Evolutionary conservation across 805 yeast species (phyloP), one percentile per base, ranked within the genome.

Genomic region (Schwanniomyces yamadae): DNA sequence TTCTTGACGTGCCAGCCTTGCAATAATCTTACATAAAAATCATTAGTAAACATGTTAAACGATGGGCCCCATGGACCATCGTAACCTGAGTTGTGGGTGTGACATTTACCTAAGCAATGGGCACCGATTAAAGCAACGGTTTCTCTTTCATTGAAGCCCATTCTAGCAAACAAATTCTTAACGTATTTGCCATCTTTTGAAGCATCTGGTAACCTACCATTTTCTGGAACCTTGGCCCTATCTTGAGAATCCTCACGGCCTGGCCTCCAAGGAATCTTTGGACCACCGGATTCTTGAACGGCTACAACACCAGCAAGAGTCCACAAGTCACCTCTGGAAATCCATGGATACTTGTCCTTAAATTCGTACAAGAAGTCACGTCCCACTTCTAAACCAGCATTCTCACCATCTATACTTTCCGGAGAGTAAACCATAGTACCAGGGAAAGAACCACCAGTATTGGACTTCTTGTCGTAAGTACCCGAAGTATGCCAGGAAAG

Each of bases 221-320:
- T 81, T 13, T 76, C 77, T 22, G 89, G 85, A 11, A 72, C 72
- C 27, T 76, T 72, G 13, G 50, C 43, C 12, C 63, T 52, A 40
- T 72, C 80, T 2, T 57, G 60, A 40, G 72, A 61, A 55, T 86
- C 88, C 6, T 73, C 66, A 59, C 95, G 71, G 27, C 95, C 96
- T 6, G 93, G 82, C 60, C 79, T 80, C 96, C 96, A 88, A 13
- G 75, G 71, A 38, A 86, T 67, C 47, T 77, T 72, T 23, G 95
- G 95, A 5, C 95, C 95, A 17, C 84, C 84, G 63, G 83, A 64
- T 52, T 75, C 85, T 62, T 87, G 91, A 36, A 87, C 63, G 1
- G 91, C 93, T 29, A 73, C 78, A 25, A 82, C 88, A 34, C 95
- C 95, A 23, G 80, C 89, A 31, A 84, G 66, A 6, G 93, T 83